Evolutionary conservation across 495 filamentous ascomycete species (phyloP), one percentile per base, ranked within the genome.

Genomic region (Chaetomidium leptoderma): DNA sequence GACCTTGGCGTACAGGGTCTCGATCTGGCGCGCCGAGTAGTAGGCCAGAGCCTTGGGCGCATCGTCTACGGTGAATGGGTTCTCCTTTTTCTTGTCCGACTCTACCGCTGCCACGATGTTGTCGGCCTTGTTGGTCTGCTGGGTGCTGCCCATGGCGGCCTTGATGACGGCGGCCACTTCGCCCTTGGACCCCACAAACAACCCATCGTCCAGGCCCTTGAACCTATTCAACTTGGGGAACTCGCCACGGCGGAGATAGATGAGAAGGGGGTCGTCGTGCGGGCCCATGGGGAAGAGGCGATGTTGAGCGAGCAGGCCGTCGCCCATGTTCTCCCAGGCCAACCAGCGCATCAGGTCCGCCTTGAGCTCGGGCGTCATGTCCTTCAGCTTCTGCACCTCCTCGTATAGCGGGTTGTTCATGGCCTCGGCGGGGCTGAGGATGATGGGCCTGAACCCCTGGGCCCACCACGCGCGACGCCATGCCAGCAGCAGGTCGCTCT

Each of bases 391-490:
- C 67, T 91, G 86, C 49, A 90, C 70, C 49, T 79, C 74, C 64
- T 88, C 79, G 66, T 92, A 96, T 10, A 89, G 66, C 0, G 86
- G 88, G 63, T 95, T 91, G 62, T 87, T 86, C 82, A 87, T 87
- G 10, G 92, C 92, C 66, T 97, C 93, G 11, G 82, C 85, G 24
- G 82, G 80, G 26, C 87, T 84, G 55, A 98, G 72, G 40, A 97
- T 85, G 13, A 93, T 78, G 1, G 93, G 93, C 50, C 79, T 84
- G 68, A 98, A 97, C 7, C 93, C 93, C 61, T 92, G 81, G 13
- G 91, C 91, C 85, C 88, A 97, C 89, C 91, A 97, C 8, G 92
- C 93, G 50, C 91, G 79, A 53, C 91, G 82, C 93, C 93, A 98
- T 53, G 87, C 82, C 52, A 95, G 79, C 36, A 98, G 75, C 44